Percentiles rank a stretch among this genome's conserved stretches.
Evolutionary conservation across 1,284 basidiomycete genomes (phyloP).

Genomic region (Trichosporon ovoides): DNA sequence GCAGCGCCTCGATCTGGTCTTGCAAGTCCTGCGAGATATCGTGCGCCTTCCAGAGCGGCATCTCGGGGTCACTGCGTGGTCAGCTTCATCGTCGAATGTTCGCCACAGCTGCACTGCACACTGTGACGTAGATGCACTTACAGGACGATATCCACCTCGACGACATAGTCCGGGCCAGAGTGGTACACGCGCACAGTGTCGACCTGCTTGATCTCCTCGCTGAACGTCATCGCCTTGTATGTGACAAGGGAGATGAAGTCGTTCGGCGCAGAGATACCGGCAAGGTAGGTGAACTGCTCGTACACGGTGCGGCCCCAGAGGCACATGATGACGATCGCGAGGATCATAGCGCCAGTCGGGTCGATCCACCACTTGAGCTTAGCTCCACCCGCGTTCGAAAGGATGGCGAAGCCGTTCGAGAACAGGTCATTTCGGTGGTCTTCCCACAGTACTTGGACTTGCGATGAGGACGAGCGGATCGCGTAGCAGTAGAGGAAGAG

Average conservation of each 20-base stretch:
- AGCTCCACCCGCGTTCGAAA: constrained; percentile 85
- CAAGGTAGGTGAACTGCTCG: constrained; percentile 76
- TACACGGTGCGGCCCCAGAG: constrained; percentile 71
- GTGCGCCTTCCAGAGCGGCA: constrained; percentile 88
- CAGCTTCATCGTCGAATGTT: not conserved
- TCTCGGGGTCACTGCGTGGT: constrained; percentile 59
- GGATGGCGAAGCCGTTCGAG: constrained; percentile 64
- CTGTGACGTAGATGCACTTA: not conserved
- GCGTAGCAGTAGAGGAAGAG: constrained; percentile 84
- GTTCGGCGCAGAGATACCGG: constrained; percentile 82
- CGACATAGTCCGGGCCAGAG: constrained; percentile 70
- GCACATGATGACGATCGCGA: constrained; percentile 72
- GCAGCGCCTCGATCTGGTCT: constrained; percentile 86
- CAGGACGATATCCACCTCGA: constrained; percentile 93
- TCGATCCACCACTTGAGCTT: constrained; percentile 56
- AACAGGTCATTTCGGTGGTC: constrained; percentile 89
- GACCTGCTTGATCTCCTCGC: constrained; percentile 73
- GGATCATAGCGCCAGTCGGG: constrained; percentile 53
- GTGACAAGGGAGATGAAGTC: constrained; percentile 86
- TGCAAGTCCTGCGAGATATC: constrained; percentile 87
- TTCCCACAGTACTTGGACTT: constrained; percentile 90
- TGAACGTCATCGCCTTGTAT: constrained; percentile 88
- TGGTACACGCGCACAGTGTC: constrained; percentile 88
- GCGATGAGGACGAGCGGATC: constrained; percentile 71
- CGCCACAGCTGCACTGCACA: not conserved